Conservation (phyloP, 768 basidiomycete genomes). For the Lactifluus rugatus region DNA sequence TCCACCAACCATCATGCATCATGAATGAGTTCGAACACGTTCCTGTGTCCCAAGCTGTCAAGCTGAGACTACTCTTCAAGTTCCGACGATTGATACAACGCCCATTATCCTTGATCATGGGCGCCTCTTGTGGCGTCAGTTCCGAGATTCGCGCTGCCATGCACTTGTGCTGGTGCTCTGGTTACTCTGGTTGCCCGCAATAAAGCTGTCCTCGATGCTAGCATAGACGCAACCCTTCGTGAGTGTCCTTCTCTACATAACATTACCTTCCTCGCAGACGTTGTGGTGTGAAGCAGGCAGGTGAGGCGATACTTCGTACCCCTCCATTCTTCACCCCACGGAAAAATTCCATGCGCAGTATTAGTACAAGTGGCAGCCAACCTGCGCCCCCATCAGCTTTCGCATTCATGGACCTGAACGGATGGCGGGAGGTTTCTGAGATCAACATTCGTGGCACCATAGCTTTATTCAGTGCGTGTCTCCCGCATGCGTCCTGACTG, state of each 20-base stretch:
- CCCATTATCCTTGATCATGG: not conserved
- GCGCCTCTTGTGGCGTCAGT: not conserved
- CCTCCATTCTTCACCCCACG: too few relatives aligned
- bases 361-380: too few relatives aligned
- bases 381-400: not conserved
- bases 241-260: too few relatives aligned
- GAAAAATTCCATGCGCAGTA: too few relatives aligned
- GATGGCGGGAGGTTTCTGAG: constrained; percentile 3
- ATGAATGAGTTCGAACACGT: too few relatives aligned
- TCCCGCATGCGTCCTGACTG: too few relatives aligned
- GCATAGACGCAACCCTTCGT: not conserved
- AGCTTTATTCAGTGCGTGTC: not conserved
- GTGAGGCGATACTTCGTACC: too few relatives aligned
- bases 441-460: not conserved
- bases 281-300: too few relatives aligned
- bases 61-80: not conserved
- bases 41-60: too few relatives aligned
- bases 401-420: not conserved
- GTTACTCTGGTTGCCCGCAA: not conserved
- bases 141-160: not conserved
- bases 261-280: too few relatives aligned
- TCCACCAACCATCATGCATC: too few relatives aligned
- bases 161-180: not conserved
- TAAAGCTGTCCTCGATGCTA: not conserved
- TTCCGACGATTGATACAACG: not conserved